These are phyloP conservation scores for Podospora bellae-mahoneyi DNA, from an alignment of 495 filamentous ascomycete species.

Conservation along the genomic window DNA sequence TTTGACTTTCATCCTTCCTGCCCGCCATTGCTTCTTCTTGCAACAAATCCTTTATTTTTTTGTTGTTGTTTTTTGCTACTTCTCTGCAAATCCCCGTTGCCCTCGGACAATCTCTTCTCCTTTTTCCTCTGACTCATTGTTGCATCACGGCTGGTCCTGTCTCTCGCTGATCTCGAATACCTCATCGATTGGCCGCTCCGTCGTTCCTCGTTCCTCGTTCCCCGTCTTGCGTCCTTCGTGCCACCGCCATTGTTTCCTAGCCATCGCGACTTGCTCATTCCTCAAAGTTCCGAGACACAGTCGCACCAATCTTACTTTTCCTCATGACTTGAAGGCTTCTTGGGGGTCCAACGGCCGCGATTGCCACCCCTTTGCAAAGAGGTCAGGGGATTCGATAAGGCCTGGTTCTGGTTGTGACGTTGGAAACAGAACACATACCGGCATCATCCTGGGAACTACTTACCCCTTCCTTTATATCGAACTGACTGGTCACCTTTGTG, in stretches of 20 bases:
- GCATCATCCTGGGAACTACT: not conserved
- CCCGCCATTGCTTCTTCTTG: not conserved
- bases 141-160: not conserved
- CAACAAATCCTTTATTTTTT: not conserved
- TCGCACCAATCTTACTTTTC: not conserved
- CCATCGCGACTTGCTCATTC: not conserved
- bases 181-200: not conserved
- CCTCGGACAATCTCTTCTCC: not conserved
- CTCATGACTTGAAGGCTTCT: slow-evolving; percentile 1
- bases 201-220: not conserved
- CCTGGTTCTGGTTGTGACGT: no score
- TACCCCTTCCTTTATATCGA: not conserved
- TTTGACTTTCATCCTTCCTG: not conserved
- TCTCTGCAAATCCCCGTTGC: not conserved
- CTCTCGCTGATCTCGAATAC: not conserved
- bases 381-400: not conserved
- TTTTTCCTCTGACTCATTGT: not conserved
- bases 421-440: not conserved
- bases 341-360: not conserved
- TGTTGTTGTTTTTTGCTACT: no score
- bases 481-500: not conserved
- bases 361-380: not conserved
- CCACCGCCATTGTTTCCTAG: not conserved
- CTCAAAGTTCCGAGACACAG: slow-evolving; percentile 3
- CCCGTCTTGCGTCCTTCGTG: not conserved